Evolutionary conservation across 2,329 filamentous ascomycete species (phyloP), one percentile per base, ranked within the genome.

Genomic region (Alternaria longipes): DNA sequence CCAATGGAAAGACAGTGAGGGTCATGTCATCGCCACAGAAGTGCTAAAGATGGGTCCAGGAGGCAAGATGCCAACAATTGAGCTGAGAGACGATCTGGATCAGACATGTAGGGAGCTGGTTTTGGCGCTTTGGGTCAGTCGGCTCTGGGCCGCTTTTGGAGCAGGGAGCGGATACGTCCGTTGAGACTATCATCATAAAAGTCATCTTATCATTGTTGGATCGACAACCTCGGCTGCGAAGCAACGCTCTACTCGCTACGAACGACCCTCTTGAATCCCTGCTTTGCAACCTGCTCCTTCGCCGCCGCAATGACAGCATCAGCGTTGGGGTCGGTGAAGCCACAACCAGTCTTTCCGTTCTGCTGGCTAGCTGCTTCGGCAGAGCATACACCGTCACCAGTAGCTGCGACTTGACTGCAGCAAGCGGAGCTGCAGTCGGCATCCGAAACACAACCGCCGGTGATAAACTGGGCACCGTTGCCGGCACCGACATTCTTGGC

Each of bases 341-440:
- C 71, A 44, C 73, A 76, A 8, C 73, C 72, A 6, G 67, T 71
- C 68, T 76, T 76, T 30, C 72, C 73, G 44, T 70, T 72, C 64
- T 76, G 73, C 50, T 68, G 59, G 41, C 63, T 64, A 1, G 72
- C 73, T 38, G 67, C 73, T 53, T 74, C 73, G 18, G 66, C 72
- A 49, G 64, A 69, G 66, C 72, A 76, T 11, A 76, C 68, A 18
- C 73, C 73, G 16, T 65, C 59, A 11, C 69, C 70, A 3, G 63
- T 69, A 7, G 65, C 59, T 0, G 60, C 66, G 26, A 67, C 66
- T 45, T 71, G 61, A 32, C 67, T 62, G 56, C 73, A 76, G 67
- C 73, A 76, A 4, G 42, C 68, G 5, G 67, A 71, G 54, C 58
- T 65, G 62, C 73, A 76, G 49, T 76, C 73, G 14, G 71, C 73